Evolutionary conservation across 306 rosid species (phyloP).

Genomic region (Prunus armeniaca): DNA sequence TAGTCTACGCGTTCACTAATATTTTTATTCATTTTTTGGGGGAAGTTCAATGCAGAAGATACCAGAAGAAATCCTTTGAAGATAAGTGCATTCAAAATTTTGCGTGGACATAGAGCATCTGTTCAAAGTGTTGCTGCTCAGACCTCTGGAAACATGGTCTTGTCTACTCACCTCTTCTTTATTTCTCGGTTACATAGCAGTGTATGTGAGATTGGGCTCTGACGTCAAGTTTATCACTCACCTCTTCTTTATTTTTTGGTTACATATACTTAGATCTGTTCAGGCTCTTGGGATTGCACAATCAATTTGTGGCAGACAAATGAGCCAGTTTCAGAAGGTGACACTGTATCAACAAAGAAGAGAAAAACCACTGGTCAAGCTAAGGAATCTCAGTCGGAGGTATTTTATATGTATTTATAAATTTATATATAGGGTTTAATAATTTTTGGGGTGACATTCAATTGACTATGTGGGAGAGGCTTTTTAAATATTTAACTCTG

Average conservation of each 20-base stretch:
- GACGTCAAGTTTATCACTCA: constrained; percentile 14
- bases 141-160: constrained; percentile 68
- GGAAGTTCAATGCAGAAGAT: constrained; percentile 59
- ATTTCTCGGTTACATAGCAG: neutral
- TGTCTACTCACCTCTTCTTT: neutral
- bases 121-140: constrained; percentile 79
- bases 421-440: neutral
- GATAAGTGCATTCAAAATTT: constrained; percentile 66
- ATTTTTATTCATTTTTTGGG: constrained; percentile 11
- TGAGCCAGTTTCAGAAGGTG: constrained; percentile 53
- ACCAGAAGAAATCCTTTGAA: constrained; percentile 38
- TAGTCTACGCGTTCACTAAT: constrained; percentile 19
- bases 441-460: constrained; percentile 5
- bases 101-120: constrained; percentile 75
- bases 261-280: constrained; percentile 61
- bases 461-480: neutral
- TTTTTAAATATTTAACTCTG: neutral
- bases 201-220: constrained; percentile 6
- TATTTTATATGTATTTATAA: constrained; percentile 24
- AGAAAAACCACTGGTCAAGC: constrained; percentile 53
- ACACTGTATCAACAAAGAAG: constrained; percentile 63
- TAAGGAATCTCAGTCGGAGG: constrained; percentile 79
- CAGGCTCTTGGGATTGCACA: constrained; percentile 92
- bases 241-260: constrained; percentile 1
- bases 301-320: constrained; percentile 76